Percentiles rank a stretch among this genome's conserved stretches.
phyloP scores from a whole-genome alignment of 1,139 yeast genomes.

The Hyphopichia wangnamkhiaoensis region DNA sequence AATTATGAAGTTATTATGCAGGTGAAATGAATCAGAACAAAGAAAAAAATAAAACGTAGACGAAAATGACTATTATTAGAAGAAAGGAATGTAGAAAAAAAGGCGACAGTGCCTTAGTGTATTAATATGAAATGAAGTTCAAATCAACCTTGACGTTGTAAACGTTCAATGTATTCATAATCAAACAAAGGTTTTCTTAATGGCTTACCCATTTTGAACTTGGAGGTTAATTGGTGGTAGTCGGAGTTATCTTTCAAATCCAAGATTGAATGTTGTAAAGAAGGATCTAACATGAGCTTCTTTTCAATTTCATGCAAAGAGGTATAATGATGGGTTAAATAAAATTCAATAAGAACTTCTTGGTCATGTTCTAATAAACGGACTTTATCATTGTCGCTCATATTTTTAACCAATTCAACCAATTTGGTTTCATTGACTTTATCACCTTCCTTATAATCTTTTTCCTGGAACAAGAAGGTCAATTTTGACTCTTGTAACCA shows the following conservation, averaged over 20 bases:
- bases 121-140: no score
- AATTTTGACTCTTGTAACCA: constrained; percentile 31
- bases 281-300: constrained; percentile 21
- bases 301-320: constrained; percentile 37
- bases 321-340: constrained; percentile 39
- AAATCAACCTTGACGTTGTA: no score
- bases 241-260: constrained; percentile 18
- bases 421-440: constrained; percentile 15
- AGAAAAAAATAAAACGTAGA: no score
- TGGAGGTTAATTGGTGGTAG: constrained; percentile 24
- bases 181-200: constrained; percentile 32
- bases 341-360: constrained; percentile 42
- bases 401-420: constrained; percentile 13
- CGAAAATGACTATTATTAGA: no score
- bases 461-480: constrained; percentile 12
- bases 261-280: constrained; percentile 18
- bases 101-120: no score
- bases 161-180: constrained; percentile 27
- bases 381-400: constrained; percentile 28
- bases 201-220: constrained; percentile 29
- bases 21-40: no score
- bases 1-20: no score
- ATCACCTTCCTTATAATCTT: constrained; percentile 13
- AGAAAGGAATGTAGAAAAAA: no score
- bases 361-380: constrained; percentile 32